Evolutionary conservation across 176 grass and related monocot species (phyloP).

Genomic region (Zoysia japonica): DNA sequence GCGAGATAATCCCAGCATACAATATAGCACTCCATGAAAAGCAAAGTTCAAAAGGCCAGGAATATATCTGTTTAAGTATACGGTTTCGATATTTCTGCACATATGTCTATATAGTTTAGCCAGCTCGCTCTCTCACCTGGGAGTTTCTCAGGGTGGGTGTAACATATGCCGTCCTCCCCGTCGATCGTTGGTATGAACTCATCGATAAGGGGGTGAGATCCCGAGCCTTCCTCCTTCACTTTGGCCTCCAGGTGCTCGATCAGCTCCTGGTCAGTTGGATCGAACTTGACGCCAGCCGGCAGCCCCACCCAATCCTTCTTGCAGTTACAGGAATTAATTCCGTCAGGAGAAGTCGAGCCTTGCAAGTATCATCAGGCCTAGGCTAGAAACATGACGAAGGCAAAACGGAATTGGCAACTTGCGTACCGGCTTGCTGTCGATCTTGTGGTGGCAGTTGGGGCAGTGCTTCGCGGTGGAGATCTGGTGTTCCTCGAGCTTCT

Average conservation of each 20-base stretch:
- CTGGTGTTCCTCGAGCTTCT: constrained; percentile 88
- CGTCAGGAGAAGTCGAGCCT: constrained; percentile 43
- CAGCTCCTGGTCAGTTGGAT: constrained; percentile 90
- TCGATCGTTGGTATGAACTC: constrained; percentile 95
- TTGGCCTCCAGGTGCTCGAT: constrained; percentile 94
- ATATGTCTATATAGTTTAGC: not conserved
- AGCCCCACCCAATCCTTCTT: constrained; percentile 88
- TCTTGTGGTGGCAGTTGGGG: constrained; percentile 77
- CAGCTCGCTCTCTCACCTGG: constrained; percentile 60
- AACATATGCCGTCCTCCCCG: constrained; percentile 95
- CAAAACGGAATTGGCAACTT: constrained; percentile 34
- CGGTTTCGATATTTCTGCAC: constrained; percentile 29
- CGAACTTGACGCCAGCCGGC: constrained; percentile 94
- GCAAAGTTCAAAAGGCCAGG: constrained; percentile 37
- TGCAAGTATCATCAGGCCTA: constrained; percentile 19
- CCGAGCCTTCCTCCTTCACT: constrained; percentile 65
- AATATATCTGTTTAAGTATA: constrained; percentile 45
- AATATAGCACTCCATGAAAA: constrained; percentile 51
- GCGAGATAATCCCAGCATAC: constrained; percentile 42
- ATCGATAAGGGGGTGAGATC: constrained; percentile 89
- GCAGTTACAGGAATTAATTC: constrained; percentile 35
- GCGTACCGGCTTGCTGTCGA: constrained; percentile 82
- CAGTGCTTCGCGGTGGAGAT: constrained; percentile 72
- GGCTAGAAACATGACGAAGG: not conserved
- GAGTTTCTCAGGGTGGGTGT: constrained; percentile 98